Conservation (phyloP, 805 yeast genomes). For the Lachancea nothofagi region DNA sequence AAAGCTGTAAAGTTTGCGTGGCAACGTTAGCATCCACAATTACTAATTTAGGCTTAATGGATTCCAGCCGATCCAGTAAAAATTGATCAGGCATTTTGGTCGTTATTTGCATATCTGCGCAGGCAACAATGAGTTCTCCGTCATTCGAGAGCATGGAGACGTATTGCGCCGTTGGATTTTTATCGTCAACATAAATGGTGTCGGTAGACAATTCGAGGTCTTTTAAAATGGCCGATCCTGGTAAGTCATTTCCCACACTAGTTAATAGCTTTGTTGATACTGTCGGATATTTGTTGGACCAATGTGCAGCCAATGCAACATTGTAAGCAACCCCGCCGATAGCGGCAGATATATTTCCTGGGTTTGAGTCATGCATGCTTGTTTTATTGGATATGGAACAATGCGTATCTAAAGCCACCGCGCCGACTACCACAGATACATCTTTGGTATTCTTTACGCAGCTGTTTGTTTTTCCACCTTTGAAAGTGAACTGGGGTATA, state of each 20-base stretch:
- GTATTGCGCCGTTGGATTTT: conserved; percentile 58
- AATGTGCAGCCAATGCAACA: conserved; percentile 58
- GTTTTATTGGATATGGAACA: conserved; percentile 39
- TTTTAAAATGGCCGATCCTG: conserved; percentile 40
- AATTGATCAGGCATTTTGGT: conserved; percentile 44
- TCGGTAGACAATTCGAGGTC: conserved; percentile 32
- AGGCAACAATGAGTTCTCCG: conserved; percentile 68
- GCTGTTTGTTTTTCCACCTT: conserved; percentile 9
- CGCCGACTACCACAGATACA: conserved; percentile 48
- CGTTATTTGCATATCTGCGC: conserved; percentile 78
- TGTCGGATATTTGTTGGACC: conserved; percentile 21
- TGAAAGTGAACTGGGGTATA: neutral
- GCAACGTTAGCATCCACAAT: conserved; percentile 69
- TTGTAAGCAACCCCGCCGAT: conserved; percentile 87
- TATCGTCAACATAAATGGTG: conserved; percentile 13
- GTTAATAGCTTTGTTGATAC: conserved; percentile 45
- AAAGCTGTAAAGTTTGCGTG: conserved; percentile 34
- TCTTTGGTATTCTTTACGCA: conserved; percentile 33
- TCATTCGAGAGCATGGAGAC: conserved; percentile 54
- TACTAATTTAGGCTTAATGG: conserved; percentile 43
- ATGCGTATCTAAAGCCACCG: conserved; percentile 70
- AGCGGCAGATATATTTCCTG: conserved; percentile 51
- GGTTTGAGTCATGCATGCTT: conserved; percentile 60
- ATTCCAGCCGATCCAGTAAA: conserved; percentile 37
- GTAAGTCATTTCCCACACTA: conserved; percentile 53